Evolutionary conservation across 2,329 filamentous ascomycete species (phyloP), one percentile per base, ranked within the genome.

Genomic region (Fusarium pilosicola): DNA sequence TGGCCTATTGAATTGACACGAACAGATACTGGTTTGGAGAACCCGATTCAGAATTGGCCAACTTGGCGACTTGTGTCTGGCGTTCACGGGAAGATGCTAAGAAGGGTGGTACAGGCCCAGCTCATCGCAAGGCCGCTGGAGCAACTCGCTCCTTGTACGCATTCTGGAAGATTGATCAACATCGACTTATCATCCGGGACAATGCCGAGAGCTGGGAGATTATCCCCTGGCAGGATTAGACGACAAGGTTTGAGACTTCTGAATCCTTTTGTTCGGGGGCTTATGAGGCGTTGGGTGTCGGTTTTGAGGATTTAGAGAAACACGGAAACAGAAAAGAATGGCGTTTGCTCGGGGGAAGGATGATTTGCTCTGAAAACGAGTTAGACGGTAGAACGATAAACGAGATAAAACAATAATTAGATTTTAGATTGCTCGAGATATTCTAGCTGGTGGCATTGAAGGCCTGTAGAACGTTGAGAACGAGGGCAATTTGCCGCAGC

Each of bases 1-100:
- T 36, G 38, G 34, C 38, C 45, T 46, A 20, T 64, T 45, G 42
- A 60, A 58, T 76, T 79, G 64, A 78, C 73, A 61, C 32, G 24
- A 49, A 52, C 73, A 91, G 90, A 82, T 97, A 98, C 83, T 97
- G 95, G 94, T 97, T 97, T 81, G 94, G 94, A 5, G 86, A 85
- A 39, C 91, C 92, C 26, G 90, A 97, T 83, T 84, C 81, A 48
- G 86, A 92, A 58, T 87, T 92, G 70, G 86, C 90, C 78, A 97
- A 97, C 83, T 82, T 98, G 77, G 95, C 95, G 48, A 97, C 95
- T 55, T 95, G 90, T 81, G 80, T 93, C 68, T 93, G 91, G 90
- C 85, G 89, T 72, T 88, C 87, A 38, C 85, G 86, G 48, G 84
- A 88, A 45, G 89, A 92, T 78, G 90, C 91, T 42, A 85, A 84